Base-by-base conservation (phyloP, 495 filamentous ascomycete species). In the Penicillium nucicola region DNA sequence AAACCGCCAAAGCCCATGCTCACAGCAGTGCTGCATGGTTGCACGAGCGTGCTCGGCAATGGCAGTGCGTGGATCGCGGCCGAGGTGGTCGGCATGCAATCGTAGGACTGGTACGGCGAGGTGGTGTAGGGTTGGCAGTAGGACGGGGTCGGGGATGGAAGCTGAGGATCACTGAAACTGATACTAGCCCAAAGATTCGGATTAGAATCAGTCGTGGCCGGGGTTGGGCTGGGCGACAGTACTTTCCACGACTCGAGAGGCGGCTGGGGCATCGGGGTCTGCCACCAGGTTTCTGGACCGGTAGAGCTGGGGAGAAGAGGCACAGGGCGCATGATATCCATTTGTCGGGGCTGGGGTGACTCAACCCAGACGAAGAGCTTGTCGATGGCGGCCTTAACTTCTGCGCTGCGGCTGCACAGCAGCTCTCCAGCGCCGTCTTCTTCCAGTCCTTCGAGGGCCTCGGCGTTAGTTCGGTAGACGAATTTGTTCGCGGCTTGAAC, bases 401-500 rank as follows among this genome's bases (percentile, higher is more conserved):
- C 92, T 62, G 95, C 90, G 67, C 90, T 92, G 70, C 89, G 86
- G 45, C 93, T 92, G 56, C 85, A 86, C 35, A 97, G 82, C 46
- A 99, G 76, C 72, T 99, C 93, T 46, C 93, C 93, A 37, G 88
- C 90, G 48, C 93, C 93, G 65, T 97, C 95, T 71, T 99, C 93
- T 77, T 99, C 93, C 48, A 97, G 72, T 41, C 93, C 93, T 71
- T 99, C 93, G 48, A 99, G 78, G 32, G 92, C 93, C 56, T 88
- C 85, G 52, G 87, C 90, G 57, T 88, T 83, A 23, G 93, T 91
- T 58, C 91, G 84, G 74, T 89, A 99, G 60, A 99, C 92, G 66
- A 93, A 99, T 73, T 87, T 91, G 80, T 99, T 99, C 74, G 90
- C 86, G 38, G 92, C 88, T 73, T 99, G 93, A 49, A 97, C 83